Evolutionary conservation across 208 protist species (phyloP), one percentile per base, ranked within the genome.

Genomic region (Wallacemonas collosoma): DNA sequence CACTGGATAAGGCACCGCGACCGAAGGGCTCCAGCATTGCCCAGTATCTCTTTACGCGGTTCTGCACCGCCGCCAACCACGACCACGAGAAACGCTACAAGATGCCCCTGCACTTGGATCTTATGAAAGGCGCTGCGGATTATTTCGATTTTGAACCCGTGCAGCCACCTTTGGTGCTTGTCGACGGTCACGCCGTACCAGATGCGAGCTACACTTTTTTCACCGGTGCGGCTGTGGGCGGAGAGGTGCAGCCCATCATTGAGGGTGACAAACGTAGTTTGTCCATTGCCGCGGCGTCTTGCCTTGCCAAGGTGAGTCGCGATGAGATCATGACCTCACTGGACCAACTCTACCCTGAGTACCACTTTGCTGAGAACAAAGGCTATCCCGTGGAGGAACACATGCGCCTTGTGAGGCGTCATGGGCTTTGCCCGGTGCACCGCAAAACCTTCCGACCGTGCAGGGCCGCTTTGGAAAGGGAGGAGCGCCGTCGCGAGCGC

Each of bases 351-450:
- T 96, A 94, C 79, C 91, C 93, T 0, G 84, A 50, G 55, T 97
- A 96, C 74, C 75, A 81, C 65, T 94, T 97, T 63, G 80, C 53
- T 8, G 85, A 87, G 41, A 93, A 97, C 76, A 94, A 94, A 56
- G 90, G 90, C 2, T 97, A 97, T 78, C 90, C 89, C 6, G 91
- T 95, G 56, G 91, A 95, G 72, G 71, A 86, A 43, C 93, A 97
- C 87, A 95, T 94, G 87, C 81, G 88, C 71, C 71, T 73, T 47
- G 82, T 97, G 0, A 68, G 75, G 26, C 71, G 74, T 26, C 74
- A 95, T 44, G 93, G 93, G 2, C 66, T 96, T 6, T 88, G 77
- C 26, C 80, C 90, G 0, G 82, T 97, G 40, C 93, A 97, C 71
- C 83, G 93, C 51, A 91, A 88, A 40, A 89, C 90, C 8, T 96